phyloP scores from a whole-genome alignment of 768 basidiomycete genomes.

The Gelatoporia subvermispora region DNA sequence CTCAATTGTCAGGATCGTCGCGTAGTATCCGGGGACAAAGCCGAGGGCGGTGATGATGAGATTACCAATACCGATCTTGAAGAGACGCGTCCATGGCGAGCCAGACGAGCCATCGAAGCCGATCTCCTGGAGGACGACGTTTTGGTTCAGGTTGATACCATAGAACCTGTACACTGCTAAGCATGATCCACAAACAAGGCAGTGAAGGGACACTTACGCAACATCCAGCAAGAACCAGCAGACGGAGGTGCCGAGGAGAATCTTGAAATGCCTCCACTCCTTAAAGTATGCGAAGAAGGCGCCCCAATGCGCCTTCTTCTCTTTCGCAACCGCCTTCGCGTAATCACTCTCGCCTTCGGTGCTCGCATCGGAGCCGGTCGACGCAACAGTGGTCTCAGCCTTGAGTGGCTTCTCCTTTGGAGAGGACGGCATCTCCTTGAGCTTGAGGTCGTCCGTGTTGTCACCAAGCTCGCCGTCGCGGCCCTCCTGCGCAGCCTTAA shows the following conservation, averaged over 20 bases:
- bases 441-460: conserved; percentile 29
- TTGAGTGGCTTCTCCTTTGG: background rate
- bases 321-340: conserved; percentile 19
- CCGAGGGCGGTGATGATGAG: conserved; percentile 72
- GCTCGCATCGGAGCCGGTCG: conserved; percentile 3
- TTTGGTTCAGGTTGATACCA: conserved; percentile 73
- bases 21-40: conserved; percentile 77
- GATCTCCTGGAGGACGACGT: conserved; percentile 70
- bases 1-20: conserved; percentile 64
- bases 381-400: conserved; percentile 7
- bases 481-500: conserved; percentile 36
- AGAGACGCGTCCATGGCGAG: conserved; percentile 59
- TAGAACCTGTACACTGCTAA: conserved; percentile 39
- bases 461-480: conserved; percentile 19
- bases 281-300: conserved; percentile 68
- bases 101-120: conserved; percentile 58
- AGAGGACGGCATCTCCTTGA: conserved; percentile 9
- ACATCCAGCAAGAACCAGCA: conserved; percentile 80
- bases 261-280: conserved; percentile 64
- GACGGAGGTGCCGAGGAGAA: conserved; percentile 59
- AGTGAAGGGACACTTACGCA: conserved; percentile 36
- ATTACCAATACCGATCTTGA: conserved; percentile 61
- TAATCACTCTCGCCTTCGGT: background rate
- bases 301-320: conserved; percentile 46
- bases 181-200: background rate